Percentiles rank a stretch among this genome's conserved stretches.
phyloP scores from a whole-genome alignment of 2,329 filamentous ascomycete genomes.

The Calonectria pteridis region DNA sequence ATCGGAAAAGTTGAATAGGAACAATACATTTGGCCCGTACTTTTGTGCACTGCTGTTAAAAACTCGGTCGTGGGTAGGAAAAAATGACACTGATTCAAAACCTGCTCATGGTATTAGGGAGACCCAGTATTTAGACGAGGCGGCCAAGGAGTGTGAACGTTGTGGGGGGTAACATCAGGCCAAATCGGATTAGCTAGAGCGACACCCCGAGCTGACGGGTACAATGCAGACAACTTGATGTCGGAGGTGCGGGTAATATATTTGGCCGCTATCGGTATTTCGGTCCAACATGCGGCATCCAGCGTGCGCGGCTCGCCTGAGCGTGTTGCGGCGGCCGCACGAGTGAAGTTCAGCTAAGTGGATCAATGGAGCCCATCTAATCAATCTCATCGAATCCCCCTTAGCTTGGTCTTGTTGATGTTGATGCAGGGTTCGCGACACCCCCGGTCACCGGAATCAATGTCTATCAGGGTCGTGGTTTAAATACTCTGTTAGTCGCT shows the following conservation, averaged over 20 bases:
- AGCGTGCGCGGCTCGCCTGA: background rate
- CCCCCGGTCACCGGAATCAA: background rate
- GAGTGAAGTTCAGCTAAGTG: background rate
- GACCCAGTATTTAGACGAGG: slow-evolving; percentile 3
- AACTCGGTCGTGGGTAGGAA: too few species aligned
- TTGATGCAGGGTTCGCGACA: background rate
- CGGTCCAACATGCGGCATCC: background rate
- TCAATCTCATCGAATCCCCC: slow-evolving; percentile 34
- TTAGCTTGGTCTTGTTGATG: background rate
- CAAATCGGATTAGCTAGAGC: background rate
- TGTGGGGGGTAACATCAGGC: background rate
- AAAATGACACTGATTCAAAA: background rate
- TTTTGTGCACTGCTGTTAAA: background rate
- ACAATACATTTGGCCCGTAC: background rate
- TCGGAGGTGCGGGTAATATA: slow-evolving; percentile 12
- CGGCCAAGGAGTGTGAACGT: background rate
- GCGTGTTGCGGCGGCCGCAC: background rate
- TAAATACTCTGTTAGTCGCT: background rate
- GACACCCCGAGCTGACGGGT: background rate
- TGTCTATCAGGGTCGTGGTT: background rate
- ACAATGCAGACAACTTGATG: background rate
- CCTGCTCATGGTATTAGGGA: background rate
- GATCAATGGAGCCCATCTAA: slow-evolving; percentile 33
- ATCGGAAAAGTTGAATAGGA: background rate
- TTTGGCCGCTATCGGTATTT: slow-evolving; percentile 15